Evolutionary conservation across 2,329 filamentous ascomycete species (phyloP).

Genomic region (Trichophyton mentagrophytes): DNA sequence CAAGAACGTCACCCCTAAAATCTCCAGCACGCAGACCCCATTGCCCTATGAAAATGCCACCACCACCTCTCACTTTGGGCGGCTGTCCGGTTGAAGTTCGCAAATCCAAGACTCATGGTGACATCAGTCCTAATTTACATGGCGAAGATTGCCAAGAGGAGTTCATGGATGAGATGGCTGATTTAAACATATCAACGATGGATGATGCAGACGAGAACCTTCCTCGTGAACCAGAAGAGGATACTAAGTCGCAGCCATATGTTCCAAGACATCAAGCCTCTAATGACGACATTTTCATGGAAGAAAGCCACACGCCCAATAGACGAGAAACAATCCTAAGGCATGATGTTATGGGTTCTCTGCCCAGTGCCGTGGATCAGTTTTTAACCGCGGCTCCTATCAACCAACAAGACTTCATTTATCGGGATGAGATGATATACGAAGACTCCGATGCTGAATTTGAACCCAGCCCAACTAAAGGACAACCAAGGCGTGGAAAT

Average conservation of each 20-base stretch:
- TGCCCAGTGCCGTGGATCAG: too few relatives aligned
- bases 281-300: background rate
- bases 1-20: slow-evolving; percentile 27
- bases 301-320: background rate
- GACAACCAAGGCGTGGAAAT: background rate
- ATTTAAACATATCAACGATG: background rate
- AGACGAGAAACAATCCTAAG: slow-evolving; percentile 1
- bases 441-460: slow-evolving; percentile 21
- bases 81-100: background rate
- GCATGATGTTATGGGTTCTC: slow-evolving; percentile 13
- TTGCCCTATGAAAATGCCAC: slow-evolving; percentile 27
- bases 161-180: background rate
- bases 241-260: slow-evolving; percentile 12
- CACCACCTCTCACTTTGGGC: background rate
- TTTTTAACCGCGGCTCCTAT: background rate
- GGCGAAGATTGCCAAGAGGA: background rate
- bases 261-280: background rate
- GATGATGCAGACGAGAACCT: background rate
- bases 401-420: slow-evolving; percentile 11
- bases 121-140: background rate
- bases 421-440: slow-evolving; percentile 14
- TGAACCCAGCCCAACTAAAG: slow-evolving; percentile 12
- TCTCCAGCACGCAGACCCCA: slow-evolving; percentile 33
- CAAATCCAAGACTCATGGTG: background rate
- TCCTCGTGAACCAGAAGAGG: slow-evolving; percentile 4